Evolutionary conservation across 257 asterid genomes (phyloP).

Genomic region (Hygrophila difformis): DNA sequence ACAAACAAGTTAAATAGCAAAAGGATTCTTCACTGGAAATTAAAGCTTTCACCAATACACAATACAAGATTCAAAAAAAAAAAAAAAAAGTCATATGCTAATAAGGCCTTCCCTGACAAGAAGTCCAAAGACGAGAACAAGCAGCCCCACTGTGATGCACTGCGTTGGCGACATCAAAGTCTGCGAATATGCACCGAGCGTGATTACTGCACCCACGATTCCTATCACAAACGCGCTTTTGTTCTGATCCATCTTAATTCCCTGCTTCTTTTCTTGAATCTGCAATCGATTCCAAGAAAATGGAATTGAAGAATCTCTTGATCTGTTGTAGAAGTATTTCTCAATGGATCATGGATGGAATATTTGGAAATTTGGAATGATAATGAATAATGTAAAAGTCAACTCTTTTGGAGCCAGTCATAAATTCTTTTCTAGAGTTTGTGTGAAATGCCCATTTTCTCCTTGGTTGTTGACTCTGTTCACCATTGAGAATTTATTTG

Average conservation of each 20-base stretch:
- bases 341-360: background rate
- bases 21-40: no score
- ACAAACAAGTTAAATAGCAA: no score
- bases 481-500: no score
- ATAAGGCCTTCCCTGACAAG: slow-evolving; percentile 86
- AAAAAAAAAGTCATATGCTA: no score
- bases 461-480: slow-evolving; percentile 29
- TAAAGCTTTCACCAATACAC: no score
- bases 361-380: background rate
- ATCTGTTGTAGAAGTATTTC: background rate
- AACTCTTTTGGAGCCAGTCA: slow-evolving; percentile 18
- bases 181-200: slow-evolving; percentile 85
- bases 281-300: background rate
- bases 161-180: slow-evolving; percentile 55
- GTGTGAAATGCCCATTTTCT: slow-evolving; percentile 9
- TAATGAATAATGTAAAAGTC: slow-evolving; percentile 20
- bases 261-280: no score
- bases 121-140: slow-evolving; percentile 72
- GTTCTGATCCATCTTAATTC: slow-evolving; percentile 52
- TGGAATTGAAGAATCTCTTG: background rate
- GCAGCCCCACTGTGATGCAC: slow-evolving; percentile 51
- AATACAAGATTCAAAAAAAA: no score
- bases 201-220: slow-evolving; percentile 49
- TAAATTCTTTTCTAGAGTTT: background rate
- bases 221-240: slow-evolving; percentile 51